Evolutionary conservation across 495 filamentous ascomycete genomes (phyloP), one percentile per base, ranked within the genome.

Genomic region (Penicillium chermesinum): DNA sequence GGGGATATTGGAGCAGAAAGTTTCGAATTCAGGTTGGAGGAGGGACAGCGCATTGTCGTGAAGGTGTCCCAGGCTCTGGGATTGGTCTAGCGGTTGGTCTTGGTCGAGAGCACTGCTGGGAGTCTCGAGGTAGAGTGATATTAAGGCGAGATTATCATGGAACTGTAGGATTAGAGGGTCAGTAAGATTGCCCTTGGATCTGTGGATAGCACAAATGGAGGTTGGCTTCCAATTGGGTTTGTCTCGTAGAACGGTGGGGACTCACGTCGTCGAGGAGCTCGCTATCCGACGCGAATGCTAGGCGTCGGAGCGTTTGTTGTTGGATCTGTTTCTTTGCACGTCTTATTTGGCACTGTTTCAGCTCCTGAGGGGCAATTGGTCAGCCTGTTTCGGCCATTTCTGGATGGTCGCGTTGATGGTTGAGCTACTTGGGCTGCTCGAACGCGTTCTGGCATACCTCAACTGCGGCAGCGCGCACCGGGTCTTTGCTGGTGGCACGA

Each of bases 401-500:
- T n/a, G n/a, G n/a, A n/a, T n/a, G 5, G 10, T 30, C 25, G 25
- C 10, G 25, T 30, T 30, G 25, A 12, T 39, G 17, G 0, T 14
- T 47, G 15, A 41, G 22, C 17, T 12, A 30, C 38, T 38, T 19
- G 17, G 7, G 7, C 16, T 16, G 17, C 20, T 34, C 12, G 10
- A 15, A 39, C 38, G 14, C 15, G 42, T 48, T 46, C 15, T 21
- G 7, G 62, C 66, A 21, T 64, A 85, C 83, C 57, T 81, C 72
- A 15, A 62, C 58, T 19, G 79, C 70, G 17, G 66, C 71, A 63
- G 72, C 63, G 19, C 77, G 76, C 48, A 76, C 73, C 36, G 82
- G 78, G 34, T 75, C 72, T 3, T 69, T 60, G 42, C 71, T 63
- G 47, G 80, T 66, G 27, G 75, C 69, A 53, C 74, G 78, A 0